phyloP scores from a whole-genome alignment of 345 rosid genomes.

The Lepidium didymum region DNA sequence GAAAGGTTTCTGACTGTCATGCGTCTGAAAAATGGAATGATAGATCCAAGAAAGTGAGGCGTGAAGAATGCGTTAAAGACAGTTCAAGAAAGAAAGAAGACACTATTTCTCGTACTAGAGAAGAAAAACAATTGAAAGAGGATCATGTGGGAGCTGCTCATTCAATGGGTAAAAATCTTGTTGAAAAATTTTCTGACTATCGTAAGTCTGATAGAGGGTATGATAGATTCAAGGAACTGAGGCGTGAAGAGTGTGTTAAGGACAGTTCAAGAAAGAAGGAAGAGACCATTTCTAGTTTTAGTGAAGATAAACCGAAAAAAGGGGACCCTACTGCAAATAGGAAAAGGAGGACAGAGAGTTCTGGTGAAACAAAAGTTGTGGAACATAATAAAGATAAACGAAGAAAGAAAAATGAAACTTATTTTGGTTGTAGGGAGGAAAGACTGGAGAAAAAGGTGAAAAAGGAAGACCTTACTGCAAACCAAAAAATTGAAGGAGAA shows the following conservation, averaged over 20 bases:
- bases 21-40: constrained; percentile 30
- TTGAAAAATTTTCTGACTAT: constrained; percentile 30
- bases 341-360: constrained; percentile 41
- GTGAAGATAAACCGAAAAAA: constrained; percentile 21
- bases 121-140: constrained; percentile 22
- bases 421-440: constrained; percentile 19
- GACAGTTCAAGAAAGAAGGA: constrained; percentile 30
- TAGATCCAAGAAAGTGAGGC: constrained; percentile 17
- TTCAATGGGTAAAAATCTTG: constrained; percentile 1
- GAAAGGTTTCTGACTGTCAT: constrained; percentile 28
- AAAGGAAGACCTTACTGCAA: constrained; percentile 12
- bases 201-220: constrained; percentile 27
- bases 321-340: constrained; percentile 24
- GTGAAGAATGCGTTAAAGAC: constrained; percentile 32
- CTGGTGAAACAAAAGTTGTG: constrained; percentile 3
- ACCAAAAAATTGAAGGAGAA: constrained; percentile 15
- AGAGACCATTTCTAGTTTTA: constrained; percentile 21
- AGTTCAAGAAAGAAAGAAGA: constrained; percentile 31
- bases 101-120: constrained; percentile 16
- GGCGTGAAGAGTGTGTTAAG: constrained; percentile 33
- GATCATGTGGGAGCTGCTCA: constrained; percentile 20
- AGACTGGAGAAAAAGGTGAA: constrained; percentile 13
- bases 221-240: constrained; percentile 25
- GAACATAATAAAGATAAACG: constrained; percentile 23
- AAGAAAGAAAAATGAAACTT: constrained; percentile 24